Conservation (phyloP, 805 yeast genomes). For the Myxozyma mucilagina region DNA sequence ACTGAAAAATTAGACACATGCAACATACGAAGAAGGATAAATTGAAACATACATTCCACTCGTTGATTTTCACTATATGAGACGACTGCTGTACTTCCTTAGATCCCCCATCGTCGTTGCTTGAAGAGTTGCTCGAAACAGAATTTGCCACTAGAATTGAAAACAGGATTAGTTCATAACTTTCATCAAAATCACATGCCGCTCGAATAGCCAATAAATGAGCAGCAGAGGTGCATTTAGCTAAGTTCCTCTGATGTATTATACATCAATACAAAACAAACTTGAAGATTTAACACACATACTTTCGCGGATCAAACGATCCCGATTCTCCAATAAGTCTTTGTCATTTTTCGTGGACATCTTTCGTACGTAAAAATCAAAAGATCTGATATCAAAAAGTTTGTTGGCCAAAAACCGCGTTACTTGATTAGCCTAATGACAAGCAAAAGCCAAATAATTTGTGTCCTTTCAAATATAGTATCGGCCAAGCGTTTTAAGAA, state of each 20-base stretch:
- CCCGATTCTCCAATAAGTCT: conserved; percentile 28
- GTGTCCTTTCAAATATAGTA: too few relatives aligned
- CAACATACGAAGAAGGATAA: not conserved
- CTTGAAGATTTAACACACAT: not conserved
- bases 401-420: too few relatives aligned
- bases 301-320: conserved; percentile 28
- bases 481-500: too few relatives aligned
- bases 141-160: conserved; percentile 16
- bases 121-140: conserved; percentile 1
- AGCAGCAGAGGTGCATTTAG: not conserved
- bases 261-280: not conserved
- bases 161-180: not conserved
- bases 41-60: conserved; percentile 23
- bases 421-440: too few relatives aligned
- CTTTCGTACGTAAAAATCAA: not conserved
- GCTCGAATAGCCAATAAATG: not conserved
- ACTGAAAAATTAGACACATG: conserved; percentile 2
- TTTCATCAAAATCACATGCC: not conserved
- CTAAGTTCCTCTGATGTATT: too few relatives aligned
- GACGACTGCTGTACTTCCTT: not conserved
- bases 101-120: conserved; percentile 1
- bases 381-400: not conserved
- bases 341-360: conserved; percentile 16
- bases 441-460: too few relatives aligned
- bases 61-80: conserved; percentile 16